Evolutionary conservation across 2,329 filamentous ascomycete species (phyloP).

Genomic region (Pyricularia pennisetigena): DNA sequence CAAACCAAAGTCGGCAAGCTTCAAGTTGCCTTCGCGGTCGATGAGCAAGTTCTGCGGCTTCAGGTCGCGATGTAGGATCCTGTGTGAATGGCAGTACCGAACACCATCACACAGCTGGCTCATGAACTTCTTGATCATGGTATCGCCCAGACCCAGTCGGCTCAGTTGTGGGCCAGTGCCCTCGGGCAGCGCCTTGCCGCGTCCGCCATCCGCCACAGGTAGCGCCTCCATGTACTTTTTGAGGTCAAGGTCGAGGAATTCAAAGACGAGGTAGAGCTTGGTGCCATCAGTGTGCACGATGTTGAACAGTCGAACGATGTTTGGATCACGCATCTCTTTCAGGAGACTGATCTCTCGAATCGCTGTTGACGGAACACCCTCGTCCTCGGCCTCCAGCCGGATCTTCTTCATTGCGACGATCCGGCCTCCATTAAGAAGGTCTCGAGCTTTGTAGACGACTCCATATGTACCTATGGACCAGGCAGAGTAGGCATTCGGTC

Average conservation of each 20-base stretch:
- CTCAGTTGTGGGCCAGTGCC: constrained; percentile 55
- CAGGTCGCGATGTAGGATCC: constrained; percentile 73
- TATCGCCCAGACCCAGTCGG: constrained; percentile 61
- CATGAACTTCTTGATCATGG: constrained; percentile 89
- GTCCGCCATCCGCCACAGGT: constrained; percentile 68
- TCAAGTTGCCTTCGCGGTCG: constrained; percentile 75
- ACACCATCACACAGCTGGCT: constrained; percentile 72
- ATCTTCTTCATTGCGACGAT: constrained; percentile 92
- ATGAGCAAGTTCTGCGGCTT: constrained; percentile 84
- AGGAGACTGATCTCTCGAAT: constrained; percentile 87
- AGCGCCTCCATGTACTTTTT: constrained; percentile 94
- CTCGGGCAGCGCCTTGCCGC: constrained; percentile 72
- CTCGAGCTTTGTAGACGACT: constrained; percentile 84
- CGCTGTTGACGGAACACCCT: constrained; percentile 79
- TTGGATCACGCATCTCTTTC: constrained; percentile 85
- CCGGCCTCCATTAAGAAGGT: constrained; percentile 65
- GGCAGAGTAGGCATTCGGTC: not conserved
- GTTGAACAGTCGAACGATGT: constrained; percentile 76
- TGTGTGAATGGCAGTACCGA: constrained; percentile 76
- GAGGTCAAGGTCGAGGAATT: constrained; percentile 78
- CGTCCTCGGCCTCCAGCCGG: constrained; percentile 82
- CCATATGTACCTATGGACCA: constrained; percentile 64
- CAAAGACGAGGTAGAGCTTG: constrained; percentile 84
- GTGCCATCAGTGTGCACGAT: constrained; percentile 88
- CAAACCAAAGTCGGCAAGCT: constrained; percentile 77